Evolutionary conservation across 2,329 filamentous ascomycete genomes (phyloP).

Genomic region (Dothideomycetidae sp.): DNA sequence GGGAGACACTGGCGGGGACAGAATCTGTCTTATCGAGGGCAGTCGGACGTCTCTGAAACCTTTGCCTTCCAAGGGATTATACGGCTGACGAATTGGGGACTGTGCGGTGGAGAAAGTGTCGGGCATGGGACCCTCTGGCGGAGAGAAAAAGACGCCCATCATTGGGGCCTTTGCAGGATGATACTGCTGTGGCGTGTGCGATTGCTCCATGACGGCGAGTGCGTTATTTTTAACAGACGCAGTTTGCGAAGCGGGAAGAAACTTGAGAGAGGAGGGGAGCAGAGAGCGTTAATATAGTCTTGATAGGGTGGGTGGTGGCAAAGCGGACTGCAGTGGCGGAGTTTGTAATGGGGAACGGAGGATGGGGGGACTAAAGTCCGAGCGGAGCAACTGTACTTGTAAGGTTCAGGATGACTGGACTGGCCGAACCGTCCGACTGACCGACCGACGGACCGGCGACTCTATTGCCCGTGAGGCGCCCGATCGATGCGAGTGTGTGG

Average conservation of each 20-base stretch:
- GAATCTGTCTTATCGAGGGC: slow-evolving; percentile 8
- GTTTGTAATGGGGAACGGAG: not conserved
- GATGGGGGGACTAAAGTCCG: not conserved
- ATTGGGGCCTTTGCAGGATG: slow-evolving; percentile 3
- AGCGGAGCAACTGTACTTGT: not conserved
- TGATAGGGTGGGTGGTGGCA: slow-evolving; percentile 2
- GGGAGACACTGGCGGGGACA: slow-evolving; percentile 7
- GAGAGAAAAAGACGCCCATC: slow-evolving; percentile 9
- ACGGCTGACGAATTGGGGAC: slow-evolving; percentile 3
- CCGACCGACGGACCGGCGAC: not conserved
- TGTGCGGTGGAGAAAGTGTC: slow-evolving; percentile 8
- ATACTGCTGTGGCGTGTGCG: not conserved
- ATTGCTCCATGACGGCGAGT: slow-evolving; percentile 2
- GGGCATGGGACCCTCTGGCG: slow-evolving; percentile 6
- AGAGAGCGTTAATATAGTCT: slow-evolving; percentile 1
- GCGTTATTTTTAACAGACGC: no score
- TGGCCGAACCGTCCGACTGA: not conserved
- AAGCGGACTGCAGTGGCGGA: not conserved
- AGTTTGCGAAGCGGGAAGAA: not conserved
- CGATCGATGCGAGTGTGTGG: not conserved
- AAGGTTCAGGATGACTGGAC: not conserved
- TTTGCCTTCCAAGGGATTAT: not conserved
- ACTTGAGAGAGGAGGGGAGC: not conserved
- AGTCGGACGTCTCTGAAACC: slow-evolving; percentile 1
- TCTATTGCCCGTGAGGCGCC: not conserved